Base-by-base conservation (phyloP, 148 eudicot species). In the Euryodendron excelsum region DNA sequence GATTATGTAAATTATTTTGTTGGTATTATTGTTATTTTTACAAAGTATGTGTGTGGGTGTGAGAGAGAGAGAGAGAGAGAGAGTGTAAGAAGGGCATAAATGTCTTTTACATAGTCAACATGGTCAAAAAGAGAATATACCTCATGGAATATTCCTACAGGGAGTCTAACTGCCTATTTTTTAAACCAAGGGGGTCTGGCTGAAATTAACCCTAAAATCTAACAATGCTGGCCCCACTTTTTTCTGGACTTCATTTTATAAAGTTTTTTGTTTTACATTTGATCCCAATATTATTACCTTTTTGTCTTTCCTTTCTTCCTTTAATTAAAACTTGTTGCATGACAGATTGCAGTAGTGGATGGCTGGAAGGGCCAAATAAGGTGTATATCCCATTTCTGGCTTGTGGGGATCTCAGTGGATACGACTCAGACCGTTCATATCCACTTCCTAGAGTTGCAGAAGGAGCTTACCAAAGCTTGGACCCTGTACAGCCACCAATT, bases 381-480 rank as follows among this genome's bases (percentile, higher is more conserved):
- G 90, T 96, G 78, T 96, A 93, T 56, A 96, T 96, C 59, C 99
- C 99, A n/a, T 96, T 96, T 85, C 86, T 96, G 81, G 99, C 99
- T 36, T 96, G 99, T 67, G 99, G 99, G 72, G 99, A 96, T 83
- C 92, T 96, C 17, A 85, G 86, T 30, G 99, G 99, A 63, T 96
- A 93, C 37, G 99, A 96, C 81, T 96, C 99, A 0, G 99, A 96
- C 78, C 91, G 93, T 36, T 96, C 99, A 33, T 96, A 96, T 78
- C 99, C 98, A 0, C 93, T 96, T 71, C 87, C 99, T 75, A 90
- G 81, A 84, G 85, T 71, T 58, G 91, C 89, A 2, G 88, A 90
- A 73, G 98, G 98, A 68, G 82, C 90, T 12, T 95, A 95, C 85
- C 86, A 83, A 83, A 90, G 90, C 84, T 85, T 96, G 78, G 98